phyloP scores from a whole-genome alignment of 2,329 filamentous ascomycete species.

The Alternaria atra region DNA sequence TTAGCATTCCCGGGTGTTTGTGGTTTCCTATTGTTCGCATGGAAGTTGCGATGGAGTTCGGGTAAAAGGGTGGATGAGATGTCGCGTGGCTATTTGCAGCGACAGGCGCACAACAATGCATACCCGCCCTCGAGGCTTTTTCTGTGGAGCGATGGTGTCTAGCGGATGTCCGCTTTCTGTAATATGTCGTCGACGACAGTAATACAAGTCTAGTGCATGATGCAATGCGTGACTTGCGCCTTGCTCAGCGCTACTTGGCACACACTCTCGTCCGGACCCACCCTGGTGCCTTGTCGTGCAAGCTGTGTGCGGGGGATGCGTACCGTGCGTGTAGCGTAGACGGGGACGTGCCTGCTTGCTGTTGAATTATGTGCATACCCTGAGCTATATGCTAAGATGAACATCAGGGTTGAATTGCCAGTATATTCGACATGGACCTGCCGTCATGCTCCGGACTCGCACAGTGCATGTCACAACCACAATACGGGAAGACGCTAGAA shows the following conservation, averaged over 20 bases:
- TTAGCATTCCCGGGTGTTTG: conserved; percentile 39
- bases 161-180: background rate
- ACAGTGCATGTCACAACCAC: conserved; percentile 16
- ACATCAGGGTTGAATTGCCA: background rate
- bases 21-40: background rate
- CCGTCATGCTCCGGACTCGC: conserved; percentile 9
- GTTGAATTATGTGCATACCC: background rate
- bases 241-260: too few species aligned
- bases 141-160: background rate
- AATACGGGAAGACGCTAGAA: conserved; percentile 22
- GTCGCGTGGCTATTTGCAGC: conserved; percentile 10
- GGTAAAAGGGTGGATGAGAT: conserved; percentile 13
- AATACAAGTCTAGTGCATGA: background rate
- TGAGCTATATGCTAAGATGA: background rate
- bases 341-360: background rate
- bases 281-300: background rate
- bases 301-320: conserved; percentile 15
- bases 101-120: conserved; percentile 6
- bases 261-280: background rate
- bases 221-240: background rate
- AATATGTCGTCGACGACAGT: background rate
- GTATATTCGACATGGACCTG: background rate
- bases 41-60: conserved; percentile 5
- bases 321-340: conserved; percentile 8
- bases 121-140: background rate